Evolutionary conservation across 208 protist species (phyloP).

Genomic region (Acanthamoeba triangularis): DNA sequence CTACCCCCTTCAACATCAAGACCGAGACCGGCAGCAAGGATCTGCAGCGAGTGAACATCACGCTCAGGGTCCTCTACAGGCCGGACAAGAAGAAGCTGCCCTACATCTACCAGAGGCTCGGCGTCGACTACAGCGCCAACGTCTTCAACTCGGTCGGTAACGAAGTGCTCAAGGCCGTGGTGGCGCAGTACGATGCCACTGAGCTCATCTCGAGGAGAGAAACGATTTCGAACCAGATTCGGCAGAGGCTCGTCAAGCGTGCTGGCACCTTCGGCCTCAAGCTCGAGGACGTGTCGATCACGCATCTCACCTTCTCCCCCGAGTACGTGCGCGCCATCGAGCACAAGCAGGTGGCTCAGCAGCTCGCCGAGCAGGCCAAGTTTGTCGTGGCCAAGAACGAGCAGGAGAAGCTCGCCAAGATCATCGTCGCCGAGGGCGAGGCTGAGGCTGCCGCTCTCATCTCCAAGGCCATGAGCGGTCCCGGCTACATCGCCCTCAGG

Average conservation of each 20-base stretch:
- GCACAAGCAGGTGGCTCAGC: slow-evolving; percentile 97
- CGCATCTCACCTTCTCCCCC: slow-evolving; percentile 97
- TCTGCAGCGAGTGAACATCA: slow-evolving; percentile 98
- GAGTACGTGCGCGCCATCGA: slow-evolving; percentile 97
- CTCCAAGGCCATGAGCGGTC: slow-evolving; percentile 95
- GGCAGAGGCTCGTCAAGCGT: slow-evolving; percentile 60
- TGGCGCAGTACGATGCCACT: slow-evolving; percentile 84
- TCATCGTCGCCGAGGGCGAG: slow-evolving; percentile 96
- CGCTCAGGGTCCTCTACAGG: slow-evolving; percentile 97
- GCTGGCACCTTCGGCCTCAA: slow-evolving; percentile 54
- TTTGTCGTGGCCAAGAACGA: slow-evolving; percentile 96
- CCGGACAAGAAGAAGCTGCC: slow-evolving; percentile 95
- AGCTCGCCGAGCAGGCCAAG: slow-evolving; percentile 96
- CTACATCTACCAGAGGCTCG: slow-evolving; percentile 95
- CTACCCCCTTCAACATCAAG: slow-evolving; percentile 54
- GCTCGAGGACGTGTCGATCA: slow-evolving; percentile 79
- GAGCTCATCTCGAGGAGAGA: slow-evolving; percentile 80
- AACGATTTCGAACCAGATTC: slow-evolving; percentile 92
- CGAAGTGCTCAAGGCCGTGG: slow-evolving; percentile 98
- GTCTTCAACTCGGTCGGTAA: slow-evolving; percentile 89
- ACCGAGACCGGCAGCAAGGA: slow-evolving; percentile 86
- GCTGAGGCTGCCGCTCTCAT: slow-evolving; percentile 94
- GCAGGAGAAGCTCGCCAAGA: slow-evolving; percentile 96
- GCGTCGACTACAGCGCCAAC: slow-evolving; percentile 95
- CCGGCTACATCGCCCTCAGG: slow-evolving; percentile 95